These are phyloP conservation scores for Triticum turgidum DNA, from an alignment of 176 grass and related monocot genomes.

Conservation along the genomic window DNA sequence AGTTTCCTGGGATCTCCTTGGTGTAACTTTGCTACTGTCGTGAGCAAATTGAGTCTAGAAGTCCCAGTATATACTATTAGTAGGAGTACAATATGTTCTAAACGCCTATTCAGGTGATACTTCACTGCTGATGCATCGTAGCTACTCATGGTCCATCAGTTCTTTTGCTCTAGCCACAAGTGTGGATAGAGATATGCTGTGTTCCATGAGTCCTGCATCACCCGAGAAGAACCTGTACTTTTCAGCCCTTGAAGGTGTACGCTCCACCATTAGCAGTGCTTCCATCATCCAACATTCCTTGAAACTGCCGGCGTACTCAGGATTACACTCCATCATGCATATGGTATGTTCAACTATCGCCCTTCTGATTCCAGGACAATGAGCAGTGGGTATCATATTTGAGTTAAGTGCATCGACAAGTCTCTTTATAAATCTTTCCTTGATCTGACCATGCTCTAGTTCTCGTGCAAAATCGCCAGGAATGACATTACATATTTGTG, in stretches of 20 bases:
- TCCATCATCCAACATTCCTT: neutral
- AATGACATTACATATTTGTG: neutral
- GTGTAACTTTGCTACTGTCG: too few species aligned
- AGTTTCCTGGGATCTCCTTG: too few species aligned
- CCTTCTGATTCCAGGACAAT: slow-evolving; percentile 6
- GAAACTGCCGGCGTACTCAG: neutral
- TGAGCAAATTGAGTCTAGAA: neutral
- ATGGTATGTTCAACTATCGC: slow-evolving; percentile 3
- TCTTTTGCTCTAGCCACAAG: slow-evolving; percentile 20
- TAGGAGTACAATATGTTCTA: neutral
- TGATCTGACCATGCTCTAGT: slow-evolving; percentile 1
- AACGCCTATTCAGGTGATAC: neutral
- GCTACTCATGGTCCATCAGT: neutral
- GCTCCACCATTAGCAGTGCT: neutral
- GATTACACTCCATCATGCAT: slow-evolving; percentile 11
- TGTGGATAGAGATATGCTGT: neutral
- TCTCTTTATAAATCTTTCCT: neutral
- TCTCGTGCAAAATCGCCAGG: neutral
- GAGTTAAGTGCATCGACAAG: neutral
- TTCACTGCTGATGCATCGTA: neutral
- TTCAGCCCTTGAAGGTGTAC: neutral
- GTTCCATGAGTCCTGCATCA: neutral
- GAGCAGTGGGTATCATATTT: neutral
- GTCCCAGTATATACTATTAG: too few species aligned
- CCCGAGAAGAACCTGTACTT: slow-evolving; percentile 18